phyloP scores from a whole-genome alignment of 2,329 filamentous ascomycete genomes.

The Botrytis galanthina region DNA sequence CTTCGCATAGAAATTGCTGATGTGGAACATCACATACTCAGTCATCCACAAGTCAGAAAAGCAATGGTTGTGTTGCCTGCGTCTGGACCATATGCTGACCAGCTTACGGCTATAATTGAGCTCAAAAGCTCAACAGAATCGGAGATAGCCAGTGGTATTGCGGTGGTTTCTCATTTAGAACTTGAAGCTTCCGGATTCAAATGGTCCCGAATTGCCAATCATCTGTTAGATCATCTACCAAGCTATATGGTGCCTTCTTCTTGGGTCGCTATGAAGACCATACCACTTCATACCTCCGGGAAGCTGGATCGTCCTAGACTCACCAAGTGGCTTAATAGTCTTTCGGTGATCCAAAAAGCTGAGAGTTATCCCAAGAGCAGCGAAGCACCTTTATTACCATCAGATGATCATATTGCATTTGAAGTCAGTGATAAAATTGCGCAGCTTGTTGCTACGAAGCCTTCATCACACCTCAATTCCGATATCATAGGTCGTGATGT shows the following conservation, averaged over 20 bases:
- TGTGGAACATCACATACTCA: conserved; percentile 18
- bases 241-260: conserved; percentile 40
- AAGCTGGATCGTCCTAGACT: conserved; percentile 42
- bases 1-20: conserved; percentile 18
- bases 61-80: conserved; percentile 10
- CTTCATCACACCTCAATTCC: not conserved
- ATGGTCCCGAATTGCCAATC: not conserved
- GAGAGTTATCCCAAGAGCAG: not conserved
- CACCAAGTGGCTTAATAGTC: conserved; percentile 17
- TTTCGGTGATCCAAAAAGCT: not conserved
- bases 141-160: not conserved
- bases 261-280: conserved; percentile 36
- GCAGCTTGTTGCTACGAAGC: not conserved
- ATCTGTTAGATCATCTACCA: conserved; percentile 29
- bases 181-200: not conserved
- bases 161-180: not conserved
- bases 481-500: conserved; percentile 15
- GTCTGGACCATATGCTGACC: conserved; percentile 6
- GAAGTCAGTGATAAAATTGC: conserved; percentile 9
- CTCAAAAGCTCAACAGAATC: not conserved
- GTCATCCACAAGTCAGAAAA: conserved; percentile 15
- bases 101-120: conserved; percentile 9
- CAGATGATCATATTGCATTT: conserved; percentile 5
- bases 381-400: not conserved
- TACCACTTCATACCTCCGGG: conserved; percentile 38